Evolutionary conservation across 179 eudicot species (phyloP).

Genomic region (Sideroxylon spinosum): DNA sequence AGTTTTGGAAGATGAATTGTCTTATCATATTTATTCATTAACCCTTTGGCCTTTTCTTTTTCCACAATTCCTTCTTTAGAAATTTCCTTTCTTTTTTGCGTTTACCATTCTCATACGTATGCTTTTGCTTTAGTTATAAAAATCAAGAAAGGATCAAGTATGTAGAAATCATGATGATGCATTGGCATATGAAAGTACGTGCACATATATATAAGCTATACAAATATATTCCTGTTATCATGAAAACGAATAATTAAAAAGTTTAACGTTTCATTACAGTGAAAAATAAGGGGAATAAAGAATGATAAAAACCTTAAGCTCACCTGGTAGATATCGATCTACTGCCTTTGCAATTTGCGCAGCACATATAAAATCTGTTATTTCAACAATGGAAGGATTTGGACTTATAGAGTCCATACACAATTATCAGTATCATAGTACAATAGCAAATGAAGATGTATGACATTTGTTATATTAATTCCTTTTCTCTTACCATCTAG

Average conservation of each 20-base stretch:
- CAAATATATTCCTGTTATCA: not conserved
- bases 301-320: not conserved
- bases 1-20: slow-evolving; percentile 40
- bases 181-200: not conserved
- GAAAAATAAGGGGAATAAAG: not conserved
- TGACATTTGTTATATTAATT: too few species aligned
- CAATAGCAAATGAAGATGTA: not conserved
- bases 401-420: slow-evolving; percentile 37
- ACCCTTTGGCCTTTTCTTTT: slow-evolving; percentile 35
- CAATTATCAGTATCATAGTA: too few species aligned
- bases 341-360: slow-evolving; percentile 54
- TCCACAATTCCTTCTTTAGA: slow-evolving; percentile 19
- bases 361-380: slow-evolving; percentile 60
- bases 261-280: slow-evolving; percentile 22
- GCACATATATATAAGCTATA: not conserved
- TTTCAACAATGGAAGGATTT: slow-evolving; percentile 46
- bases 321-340: slow-evolving; percentile 23
- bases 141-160: not conserved
- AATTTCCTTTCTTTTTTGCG: slow-evolving; percentile 39
- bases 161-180: not conserved
- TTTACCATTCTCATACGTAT: slow-evolving; percentile 1
- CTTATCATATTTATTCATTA: slow-evolving; percentile 26
- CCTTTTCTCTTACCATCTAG: too few species aligned
- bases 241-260: not conserved
- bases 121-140: slow-evolving; percentile 23